Evolutionary conservation across 2,329 filamentous ascomycete species (phyloP).

Genomic region (Beauveria rudraprayagi): DNA sequence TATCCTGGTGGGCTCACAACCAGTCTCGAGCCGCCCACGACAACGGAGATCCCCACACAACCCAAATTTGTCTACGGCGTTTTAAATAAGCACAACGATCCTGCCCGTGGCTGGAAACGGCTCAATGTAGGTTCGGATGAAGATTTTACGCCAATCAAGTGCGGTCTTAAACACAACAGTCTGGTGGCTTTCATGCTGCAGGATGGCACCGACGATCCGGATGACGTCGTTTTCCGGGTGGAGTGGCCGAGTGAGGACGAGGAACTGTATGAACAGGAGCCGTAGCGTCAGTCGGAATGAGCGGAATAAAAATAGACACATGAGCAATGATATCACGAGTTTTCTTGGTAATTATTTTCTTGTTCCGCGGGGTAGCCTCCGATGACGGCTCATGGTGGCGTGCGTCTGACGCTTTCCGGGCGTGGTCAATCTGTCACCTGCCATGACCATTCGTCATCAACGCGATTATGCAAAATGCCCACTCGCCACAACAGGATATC

Average conservation of each 20-base stretch:
- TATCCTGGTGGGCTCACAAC: slow-evolving; percentile 45
- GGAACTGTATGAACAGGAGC: slow-evolving; percentile 20
- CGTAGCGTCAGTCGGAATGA: background rate
- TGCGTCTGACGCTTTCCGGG: background rate
- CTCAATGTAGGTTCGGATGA: slow-evolving; percentile 30
- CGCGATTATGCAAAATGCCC: background rate
- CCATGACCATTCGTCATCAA: background rate
- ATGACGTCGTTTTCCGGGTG: slow-evolving; percentile 36
- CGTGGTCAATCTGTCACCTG: slow-evolving; percentile 4
- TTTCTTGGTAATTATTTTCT: background rate
- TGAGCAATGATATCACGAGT: background rate
- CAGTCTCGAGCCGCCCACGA: slow-evolving; percentile 23
- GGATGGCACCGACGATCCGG: slow-evolving; percentile 29
- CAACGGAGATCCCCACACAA: slow-evolving; percentile 31
- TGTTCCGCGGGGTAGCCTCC: background rate
- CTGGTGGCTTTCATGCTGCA: slow-evolving; percentile 43
- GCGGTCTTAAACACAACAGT: slow-evolving; percentile 39
- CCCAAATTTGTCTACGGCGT: slow-evolving; percentile 39
- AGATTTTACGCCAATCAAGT: slow-evolving; percentile 31
- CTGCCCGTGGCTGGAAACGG: slow-evolving; percentile 40
- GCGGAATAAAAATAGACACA: background rate
- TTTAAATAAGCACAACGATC: slow-evolving; percentile 36
- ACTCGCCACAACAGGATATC: background rate
- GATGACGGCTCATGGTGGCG: slow-evolving; percentile 6
- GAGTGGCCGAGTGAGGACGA: slow-evolving; percentile 38